Evolutionary conservation across 2,329 filamentous ascomycete species (phyloP), one percentile per base, ranked within the genome.

Genomic region (Tolypocladium pustulatum): DNA sequence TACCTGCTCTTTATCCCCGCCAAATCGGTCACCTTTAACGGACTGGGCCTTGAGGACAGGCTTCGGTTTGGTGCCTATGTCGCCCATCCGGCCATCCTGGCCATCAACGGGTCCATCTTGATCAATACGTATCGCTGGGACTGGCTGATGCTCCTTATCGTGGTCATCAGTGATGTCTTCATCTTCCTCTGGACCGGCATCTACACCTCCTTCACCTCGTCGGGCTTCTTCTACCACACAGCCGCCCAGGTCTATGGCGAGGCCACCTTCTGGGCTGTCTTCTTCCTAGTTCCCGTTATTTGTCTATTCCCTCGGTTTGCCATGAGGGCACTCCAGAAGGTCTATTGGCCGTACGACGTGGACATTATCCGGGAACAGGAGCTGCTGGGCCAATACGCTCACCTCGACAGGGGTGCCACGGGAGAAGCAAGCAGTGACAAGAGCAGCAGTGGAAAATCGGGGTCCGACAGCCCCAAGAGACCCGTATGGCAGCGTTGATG

Each of bases 81-180:
- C 65, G 91, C 87, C 4, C 90, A 90, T 59, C 89, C 90, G 20
- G 86, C 90, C 8, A 87, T 99, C 60, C 76, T 96, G 65, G 87
- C 90, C 43, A 95, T 96, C 78, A 99, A 99, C 73, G 77, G 87
- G 60, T 99, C 97, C 76, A 90, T 99, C 65, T 78, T 99, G 64
- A 86, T 97, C 76, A 99, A 99, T 75, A 95, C 90, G 0, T 97
- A 96, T 73, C 85, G 92, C 61, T 99, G 94, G 94, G 94, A 99
- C 72, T 99, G 93, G 93, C 79, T 99, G 67, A 95, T 94, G 75
- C 74, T 92, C 30, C 77, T 96, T 60, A 87, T 96, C 62, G 88
- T 95, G 56, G 75, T 76, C 30, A 82, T 97, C 72, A 96, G 91
- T 74, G 88, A 89, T 61, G 72, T 97, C 37, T 83, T 97, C 66